A percentile compares a stretch with the other conserved stretches of the same genome.
These are phyloP conservation scores for Vanderwaltozyma tropicalis DNA, from an alignment of 805 yeast species.

Conservation along the genomic window DNA sequence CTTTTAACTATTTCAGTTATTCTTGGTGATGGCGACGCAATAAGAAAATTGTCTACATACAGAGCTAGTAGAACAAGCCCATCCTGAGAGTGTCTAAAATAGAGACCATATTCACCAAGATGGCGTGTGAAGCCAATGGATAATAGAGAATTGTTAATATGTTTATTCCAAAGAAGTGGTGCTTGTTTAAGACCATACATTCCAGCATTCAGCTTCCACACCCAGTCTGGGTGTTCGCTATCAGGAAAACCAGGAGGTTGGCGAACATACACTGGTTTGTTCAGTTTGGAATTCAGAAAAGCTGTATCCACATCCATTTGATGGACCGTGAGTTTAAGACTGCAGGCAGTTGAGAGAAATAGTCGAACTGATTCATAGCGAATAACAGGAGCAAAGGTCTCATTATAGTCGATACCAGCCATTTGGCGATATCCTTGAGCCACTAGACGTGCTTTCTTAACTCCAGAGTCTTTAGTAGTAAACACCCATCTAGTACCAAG, in stretches of 20 bases:
- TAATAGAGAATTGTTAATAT: slow-evolving; percentile 22
- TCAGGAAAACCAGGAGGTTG: slow-evolving; percentile 3
- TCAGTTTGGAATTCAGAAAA: slow-evolving; percentile 7
- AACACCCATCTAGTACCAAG: slow-evolving; percentile 14
- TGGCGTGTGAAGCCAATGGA: too few relatives aligned
- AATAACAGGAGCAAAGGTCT: slow-evolving; percentile 23
- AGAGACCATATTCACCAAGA: too few relatives aligned
- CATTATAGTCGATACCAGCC: slow-evolving; percentile 19
- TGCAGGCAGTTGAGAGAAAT: slow-evolving; percentile 4
- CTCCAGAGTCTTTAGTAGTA: slow-evolving; percentile 6
- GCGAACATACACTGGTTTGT: slow-evolving; percentile 3
- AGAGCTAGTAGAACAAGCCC: too few relatives aligned
- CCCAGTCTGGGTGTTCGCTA: slow-evolving; percentile 2
- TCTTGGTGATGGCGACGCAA: too few relatives aligned
- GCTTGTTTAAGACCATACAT: slow-evolving; percentile 11
- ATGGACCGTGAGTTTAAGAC: slow-evolving; percentile 3
- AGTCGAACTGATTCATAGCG: slow-evolving; percentile 12
- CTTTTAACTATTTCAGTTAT: too few relatives aligned
- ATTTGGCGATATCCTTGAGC: slow-evolving; percentile 19
- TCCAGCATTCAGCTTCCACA: slow-evolving; percentile 7
- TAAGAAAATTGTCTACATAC: too few relatives aligned
- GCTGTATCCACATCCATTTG: slow-evolving; percentile 19
- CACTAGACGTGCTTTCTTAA: slow-evolving; percentile 19
- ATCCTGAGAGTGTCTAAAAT: too few relatives aligned
- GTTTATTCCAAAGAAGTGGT: slow-evolving; percentile 22